These are phyloP conservation scores for Pleurotus sapidus DNA, from an alignment of 768 basidiomycete species.

Conservation along the genomic window DNA sequence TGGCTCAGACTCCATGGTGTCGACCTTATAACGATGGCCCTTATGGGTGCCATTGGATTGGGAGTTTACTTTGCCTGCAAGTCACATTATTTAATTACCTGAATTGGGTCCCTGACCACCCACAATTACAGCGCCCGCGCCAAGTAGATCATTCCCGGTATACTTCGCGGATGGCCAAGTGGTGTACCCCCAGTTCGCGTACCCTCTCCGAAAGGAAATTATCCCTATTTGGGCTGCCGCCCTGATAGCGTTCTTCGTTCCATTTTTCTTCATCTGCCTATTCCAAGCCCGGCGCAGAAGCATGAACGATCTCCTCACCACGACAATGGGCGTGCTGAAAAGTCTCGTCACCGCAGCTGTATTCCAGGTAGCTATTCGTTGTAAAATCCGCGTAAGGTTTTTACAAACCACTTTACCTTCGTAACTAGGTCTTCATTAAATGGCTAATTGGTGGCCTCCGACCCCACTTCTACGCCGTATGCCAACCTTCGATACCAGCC, in stretches of 20 bases:
- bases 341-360: constrained; percentile 42
- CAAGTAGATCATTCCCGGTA: constrained; percentile 39
- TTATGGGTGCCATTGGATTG: constrained; percentile 52
- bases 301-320: constrained; percentile 42
- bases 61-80: constrained; percentile 51
- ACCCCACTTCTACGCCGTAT: constrained; percentile 52
- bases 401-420: background rate
- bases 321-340: constrained; percentile 52
- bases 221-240: constrained; percentile 53
- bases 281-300: constrained; percentile 50
- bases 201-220: constrained; percentile 47
- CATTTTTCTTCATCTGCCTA: constrained; percentile 53
- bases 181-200: constrained; percentile 52
- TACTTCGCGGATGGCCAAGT: constrained; percentile 44
- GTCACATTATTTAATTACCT: constrained; percentile 3
- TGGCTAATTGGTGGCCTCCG: constrained; percentile 50
- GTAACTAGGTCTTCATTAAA: constrained; percentile 47
- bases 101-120: background rate
- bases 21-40: constrained; percentile 53
- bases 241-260: constrained; percentile 49
- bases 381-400: background rate
- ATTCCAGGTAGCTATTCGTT: constrained; percentile 26
- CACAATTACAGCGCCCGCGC: constrained; percentile 33
- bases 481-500: constrained; percentile 38
- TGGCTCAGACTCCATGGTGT: constrained; percentile 48